Evolutionary conservation across 2,329 filamentous ascomycete genomes (phyloP).

Genomic region (Cadophora malorum): DNA sequence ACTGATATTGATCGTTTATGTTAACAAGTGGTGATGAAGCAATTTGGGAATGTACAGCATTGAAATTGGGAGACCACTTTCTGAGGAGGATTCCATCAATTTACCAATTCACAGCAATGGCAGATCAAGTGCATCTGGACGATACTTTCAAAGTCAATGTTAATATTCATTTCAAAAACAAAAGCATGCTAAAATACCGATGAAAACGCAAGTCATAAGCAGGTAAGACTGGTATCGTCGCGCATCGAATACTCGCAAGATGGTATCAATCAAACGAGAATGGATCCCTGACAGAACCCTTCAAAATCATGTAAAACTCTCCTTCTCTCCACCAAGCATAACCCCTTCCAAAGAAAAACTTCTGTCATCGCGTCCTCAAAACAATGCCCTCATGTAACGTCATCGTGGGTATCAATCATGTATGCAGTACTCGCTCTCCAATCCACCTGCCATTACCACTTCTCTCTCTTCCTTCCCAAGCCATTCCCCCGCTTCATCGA

Average conservation of each 20-base stretch:
- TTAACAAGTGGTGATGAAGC: too few species aligned
- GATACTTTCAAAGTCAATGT: too few species aligned
- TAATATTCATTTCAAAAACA: not conserved
- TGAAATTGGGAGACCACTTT: too few species aligned
- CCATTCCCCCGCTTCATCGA: slow-evolving; percentile 36
- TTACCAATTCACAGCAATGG: too few species aligned
- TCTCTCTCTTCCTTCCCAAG: too few species aligned
- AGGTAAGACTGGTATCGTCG: slow-evolving; percentile 6
- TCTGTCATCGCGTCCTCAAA: not conserved
- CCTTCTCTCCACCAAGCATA: not conserved
- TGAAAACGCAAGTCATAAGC: not conserved
- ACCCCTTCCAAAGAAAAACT: not conserved
- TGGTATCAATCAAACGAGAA: slow-evolving; percentile 7
- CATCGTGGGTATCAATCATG: slow-evolving; percentile 19
- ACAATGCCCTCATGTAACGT: not conserved
- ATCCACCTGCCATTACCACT: slow-evolving; percentile 14
- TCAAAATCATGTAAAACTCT: not conserved
- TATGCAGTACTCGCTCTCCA: not conserved
- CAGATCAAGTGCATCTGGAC: too few species aligned
- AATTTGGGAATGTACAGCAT: too few species aligned
- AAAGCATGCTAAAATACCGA: not conserved
- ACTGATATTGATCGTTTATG: too few species aligned
- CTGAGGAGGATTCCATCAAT: too few species aligned
- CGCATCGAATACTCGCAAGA: slow-evolving; percentile 1
- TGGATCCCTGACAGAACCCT: not conserved